These are phyloP conservation scores for Aureobasidium subglaciale DNA, from an alignment of 2,329 filamentous ascomycete species.

Conservation along the genomic window DNA sequence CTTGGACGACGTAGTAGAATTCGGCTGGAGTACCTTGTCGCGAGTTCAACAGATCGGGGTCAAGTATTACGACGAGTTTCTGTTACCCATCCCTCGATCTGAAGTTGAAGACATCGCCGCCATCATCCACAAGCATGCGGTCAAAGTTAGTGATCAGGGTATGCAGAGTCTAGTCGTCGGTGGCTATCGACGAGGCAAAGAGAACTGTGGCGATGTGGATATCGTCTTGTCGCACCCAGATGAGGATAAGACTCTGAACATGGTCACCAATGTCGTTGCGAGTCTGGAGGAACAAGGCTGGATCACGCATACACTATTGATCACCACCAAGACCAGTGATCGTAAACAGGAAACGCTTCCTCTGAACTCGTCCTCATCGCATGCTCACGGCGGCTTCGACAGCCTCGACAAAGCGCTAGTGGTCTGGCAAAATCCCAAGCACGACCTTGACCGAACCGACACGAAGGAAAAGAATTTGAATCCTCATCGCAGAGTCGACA, in stretches of 20 bases:
- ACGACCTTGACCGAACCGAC: slow-evolving; percentile 33
- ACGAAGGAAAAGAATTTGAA: slow-evolving; percentile 56
- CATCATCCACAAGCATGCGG: slow-evolving; percentile 60
- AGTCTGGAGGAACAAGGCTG: slow-evolving; percentile 61
- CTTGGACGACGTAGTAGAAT: slow-evolving; percentile 77
- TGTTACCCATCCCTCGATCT: slow-evolving; percentile 58
- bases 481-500: slow-evolving; percentile 79
- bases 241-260: slow-evolving; percentile 56
- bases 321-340: slow-evolving; percentile 63
- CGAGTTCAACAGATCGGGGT: slow-evolving; percentile 88
- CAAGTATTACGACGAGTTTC: slow-evolving; percentile 87
- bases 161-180: slow-evolving; percentile 64
- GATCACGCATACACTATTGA: slow-evolving; percentile 73
- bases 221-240: slow-evolving; percentile 75
- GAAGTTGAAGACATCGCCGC: slow-evolving; percentile 67
- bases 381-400: slow-evolving; percentile 67
- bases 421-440: slow-evolving; percentile 72
- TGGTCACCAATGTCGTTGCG: slow-evolving; percentile 65
- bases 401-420: slow-evolving; percentile 86
- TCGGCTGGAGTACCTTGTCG: slow-evolving; percentile 67
- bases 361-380: slow-evolving; percentile 35
- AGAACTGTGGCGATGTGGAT: slow-evolving; percentile 72
- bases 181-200: slow-evolving; percentile 73
- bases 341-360: slow-evolving; percentile 61
- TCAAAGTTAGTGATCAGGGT: slow-evolving; percentile 47